Conservation (phyloP, 2,329 filamentous ascomycete species). For the Colletotrichum salicis region DNA sequence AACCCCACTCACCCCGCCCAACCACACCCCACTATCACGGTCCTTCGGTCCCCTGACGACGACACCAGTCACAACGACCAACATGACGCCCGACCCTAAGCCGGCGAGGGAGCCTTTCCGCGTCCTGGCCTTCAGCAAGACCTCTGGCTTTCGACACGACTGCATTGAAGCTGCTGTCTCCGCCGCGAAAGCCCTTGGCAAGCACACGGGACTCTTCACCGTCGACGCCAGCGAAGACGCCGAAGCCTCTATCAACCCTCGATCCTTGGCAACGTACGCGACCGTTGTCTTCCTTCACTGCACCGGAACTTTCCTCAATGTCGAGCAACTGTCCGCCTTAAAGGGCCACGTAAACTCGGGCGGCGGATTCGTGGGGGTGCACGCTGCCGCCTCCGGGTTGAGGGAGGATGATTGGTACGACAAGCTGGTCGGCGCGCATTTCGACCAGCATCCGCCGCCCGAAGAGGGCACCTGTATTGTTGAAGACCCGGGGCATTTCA, state of each 20-base stretch:
- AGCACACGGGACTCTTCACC: slow-evolving; percentile 40
- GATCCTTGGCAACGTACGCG: slow-evolving; percentile 45
- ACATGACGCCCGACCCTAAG: background rate
- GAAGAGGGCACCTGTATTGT: slow-evolving; percentile 46
- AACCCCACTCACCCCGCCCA: background rate
- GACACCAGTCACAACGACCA: background rate
- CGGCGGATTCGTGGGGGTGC: slow-evolving; percentile 53
- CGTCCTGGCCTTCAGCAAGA: slow-evolving; percentile 53
- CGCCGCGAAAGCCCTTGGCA: slow-evolving; percentile 44
- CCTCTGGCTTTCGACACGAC: slow-evolving; percentile 49
- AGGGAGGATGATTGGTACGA: slow-evolving; percentile 49
- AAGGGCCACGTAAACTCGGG: slow-evolving; percentile 46
- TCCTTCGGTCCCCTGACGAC: background rate
- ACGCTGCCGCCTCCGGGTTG: slow-evolving; percentile 50
- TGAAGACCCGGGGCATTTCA: slow-evolving; percentile 44
- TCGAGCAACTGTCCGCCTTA: slow-evolving; percentile 46
- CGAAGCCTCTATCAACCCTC: slow-evolving; percentile 43
- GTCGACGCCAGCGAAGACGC: slow-evolving; percentile 50
- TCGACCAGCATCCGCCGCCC: slow-evolving; percentile 50
- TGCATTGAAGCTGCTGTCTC: slow-evolving; percentile 51
- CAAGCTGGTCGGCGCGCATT: slow-evolving; percentile 50
- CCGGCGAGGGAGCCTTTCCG: slow-evolving; percentile 35
- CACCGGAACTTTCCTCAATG: slow-evolving; percentile 48
- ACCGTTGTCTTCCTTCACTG: slow-evolving; percentile 52
- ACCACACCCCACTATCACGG: background rate